These are phyloP conservation scores for Aspergillus sp. DNA, from an alignment of 2,329 filamentous ascomycete genomes.

Conservation along the genomic window DNA sequence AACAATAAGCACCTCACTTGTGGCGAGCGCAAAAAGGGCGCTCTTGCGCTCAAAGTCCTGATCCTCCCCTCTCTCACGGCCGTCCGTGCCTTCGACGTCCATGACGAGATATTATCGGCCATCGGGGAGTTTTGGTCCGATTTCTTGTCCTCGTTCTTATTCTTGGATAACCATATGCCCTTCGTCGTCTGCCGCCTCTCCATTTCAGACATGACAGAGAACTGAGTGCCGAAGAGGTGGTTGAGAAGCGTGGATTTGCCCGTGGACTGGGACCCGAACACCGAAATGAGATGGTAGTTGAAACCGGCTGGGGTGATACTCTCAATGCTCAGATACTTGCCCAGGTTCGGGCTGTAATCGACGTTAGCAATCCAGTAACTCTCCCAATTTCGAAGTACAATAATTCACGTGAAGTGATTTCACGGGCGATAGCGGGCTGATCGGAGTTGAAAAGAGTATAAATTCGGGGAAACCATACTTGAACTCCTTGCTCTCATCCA, in stretches of 20 bases:
- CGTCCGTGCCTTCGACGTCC: conserved; percentile 98
- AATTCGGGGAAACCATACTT: conserved; percentile 55
- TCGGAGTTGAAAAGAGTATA: not conserved
- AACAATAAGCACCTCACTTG: conserved; percentile 93
- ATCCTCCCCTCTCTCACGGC: conserved; percentile 89
- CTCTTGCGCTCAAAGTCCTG: conserved; percentile 99
- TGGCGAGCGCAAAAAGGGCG: conserved; percentile 90
- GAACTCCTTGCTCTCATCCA: conserved; percentile 93
- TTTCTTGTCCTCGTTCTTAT: conserved; percentile 54
- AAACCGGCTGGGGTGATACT: conserved; percentile 82
- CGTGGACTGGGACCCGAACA: conserved; percentile 97
- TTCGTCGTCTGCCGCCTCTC: conserved; percentile 95
- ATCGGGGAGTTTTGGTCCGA: conserved; percentile 48
- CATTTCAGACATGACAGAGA: conserved; percentile 94
- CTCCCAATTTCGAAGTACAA: not conserved
- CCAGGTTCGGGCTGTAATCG: conserved; percentile 57
- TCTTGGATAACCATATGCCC: conserved; percentile 99
- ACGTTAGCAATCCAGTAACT: conserved; percentile 4
- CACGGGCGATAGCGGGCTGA: not conserved
- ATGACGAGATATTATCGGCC: conserved; percentile 98
- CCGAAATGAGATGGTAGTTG: conserved; percentile 98
- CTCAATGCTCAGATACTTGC: conserved; percentile 70
- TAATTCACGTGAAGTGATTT: not conserved
- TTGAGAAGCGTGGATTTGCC: conserved; percentile 97
- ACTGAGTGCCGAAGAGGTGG: conserved; percentile 87